Evolutionary conservation across 257 asterid genomes (phyloP), one percentile per base, ranked within the genome.

Genomic region (Verbascum thapsus): DNA sequence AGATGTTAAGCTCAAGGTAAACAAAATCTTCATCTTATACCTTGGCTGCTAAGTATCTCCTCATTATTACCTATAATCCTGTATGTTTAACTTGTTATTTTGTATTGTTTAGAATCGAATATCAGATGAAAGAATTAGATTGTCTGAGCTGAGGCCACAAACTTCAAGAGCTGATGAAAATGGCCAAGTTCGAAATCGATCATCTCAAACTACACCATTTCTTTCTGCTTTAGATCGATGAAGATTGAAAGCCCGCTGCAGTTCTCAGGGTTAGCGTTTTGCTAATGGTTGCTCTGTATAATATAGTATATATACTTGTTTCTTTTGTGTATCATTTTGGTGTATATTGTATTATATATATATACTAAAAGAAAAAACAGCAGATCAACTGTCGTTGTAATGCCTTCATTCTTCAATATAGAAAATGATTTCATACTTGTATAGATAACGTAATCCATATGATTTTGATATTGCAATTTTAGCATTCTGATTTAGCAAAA

Each of bases 1-100:
- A 61, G 96, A 84, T 59, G 87, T 60, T 50, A 90, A 92, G 70
- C 79, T 84, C 54, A 94, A 94, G 99, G 97, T 87, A 73, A 63
- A 53, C 4, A 0, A 42, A 41, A 17, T 22, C 37, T 59, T 58
- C 40, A 26, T 44, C 30, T 23, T 4, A 8, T 17, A n/a, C 62
- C 15, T 41, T 56, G 10, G 19, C n/a, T 26, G 35, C 5, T 47
- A 13, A 30, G 16, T 7, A 37, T 48, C n/a, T 7, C 9, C 4
- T 19, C 26, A 4, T 10, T 63, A 35, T 10, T 42, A 12, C 22
- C 17, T 49, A 5, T 8, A 35, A 26, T 44, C 47, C 6, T 12
- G 26, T 41, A 48, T 12, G 5, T 34, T 23, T 12, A 8, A 8
- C 3, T 26, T 3, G 35, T 68, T 42, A 18, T 61, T 51, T 58